Base-by-base conservation (phyloP, 495 filamentous ascomycete species). In the Podospora anserina region DNA sequence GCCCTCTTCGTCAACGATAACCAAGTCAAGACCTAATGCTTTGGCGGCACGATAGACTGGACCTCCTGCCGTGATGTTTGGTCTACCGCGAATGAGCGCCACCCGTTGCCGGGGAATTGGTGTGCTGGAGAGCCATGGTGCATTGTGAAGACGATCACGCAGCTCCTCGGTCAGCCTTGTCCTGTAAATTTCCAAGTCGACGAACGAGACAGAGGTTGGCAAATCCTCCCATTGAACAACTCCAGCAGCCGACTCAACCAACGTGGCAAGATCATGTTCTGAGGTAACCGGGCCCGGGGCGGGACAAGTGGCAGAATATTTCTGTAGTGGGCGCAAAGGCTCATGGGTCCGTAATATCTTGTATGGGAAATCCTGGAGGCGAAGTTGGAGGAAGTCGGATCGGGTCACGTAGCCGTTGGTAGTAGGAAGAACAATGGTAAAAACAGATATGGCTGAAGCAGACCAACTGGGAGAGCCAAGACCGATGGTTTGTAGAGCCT, bases 1-100 rank as follows among this genome's bases (percentile, higher is more conserved):
- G 1, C 82, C 82, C 2, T 76, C 71, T 5, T 80, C 75, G 61
- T 85, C 83, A 23, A 86, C 68, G 26, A 85, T 75, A 5, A 85
- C 77, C 0, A 86, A 72, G 7, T 79, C 74, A 28, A 85, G 78
- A 2, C 80, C 78, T 0, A 86, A 77, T 2, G 77, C 79, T 11
- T 61, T 68, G 9, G 83, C 82, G 4, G 82, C 82, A 39, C 68
- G 66, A 56, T 76, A 80, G 3, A 77, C 72, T 20, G 73, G 78
- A 4, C 78, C 76, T 27, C 76, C 77, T 2, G 76, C 72, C n/a
- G 76, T 78, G 16, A 77, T 68, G 28, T 78, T 78, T 4, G 77
- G 78, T 55, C 80, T 78, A 20, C 77, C 76, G 0, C 80, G 67
- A 54, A 81, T 72, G 15, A 81, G 76, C 18, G 80, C 74, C 15